phyloP scores from a whole-genome alignment of 306 rosid genomes.

The Erythrophleum fordii region DNA sequence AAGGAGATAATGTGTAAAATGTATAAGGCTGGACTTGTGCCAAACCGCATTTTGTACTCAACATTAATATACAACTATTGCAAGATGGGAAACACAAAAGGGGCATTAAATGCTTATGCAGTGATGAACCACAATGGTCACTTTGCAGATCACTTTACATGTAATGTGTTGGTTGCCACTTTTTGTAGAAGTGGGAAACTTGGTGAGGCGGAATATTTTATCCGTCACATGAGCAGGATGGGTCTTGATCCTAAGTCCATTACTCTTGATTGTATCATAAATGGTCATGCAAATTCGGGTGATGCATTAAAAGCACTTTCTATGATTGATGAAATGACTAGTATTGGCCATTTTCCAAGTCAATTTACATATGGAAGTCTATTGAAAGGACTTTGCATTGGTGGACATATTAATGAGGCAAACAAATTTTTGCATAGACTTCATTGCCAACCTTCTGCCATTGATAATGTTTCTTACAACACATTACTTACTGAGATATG shows the following conservation, averaged over 20 bases:
- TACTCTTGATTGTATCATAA: slow-evolving; percentile 67
- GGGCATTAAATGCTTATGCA: slow-evolving; percentile 62
- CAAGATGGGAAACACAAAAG: slow-evolving; percentile 61
- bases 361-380: slow-evolving; percentile 67
- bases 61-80: slow-evolving; percentile 71
- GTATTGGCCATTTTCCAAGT: slow-evolving; percentile 63
- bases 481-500: slow-evolving; percentile 58
- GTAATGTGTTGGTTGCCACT: slow-evolving; percentile 59
- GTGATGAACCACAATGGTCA: slow-evolving; percentile 62
- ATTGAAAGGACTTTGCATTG: slow-evolving; percentile 67
- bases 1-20: slow-evolving; percentile 73
- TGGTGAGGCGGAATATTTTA: slow-evolving; percentile 65
- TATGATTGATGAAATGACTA: slow-evolving; percentile 65
- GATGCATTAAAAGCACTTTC: slow-evolving; percentile 61
- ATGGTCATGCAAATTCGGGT: slow-evolving; percentile 64
- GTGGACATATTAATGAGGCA: slow-evolving; percentile 69
- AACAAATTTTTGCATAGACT: slow-evolving; percentile 50
- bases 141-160: slow-evolving; percentile 57
- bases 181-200: slow-evolving; percentile 64
- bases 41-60: slow-evolving; percentile 62
- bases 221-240: slow-evolving; percentile 71
- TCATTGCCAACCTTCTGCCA: slow-evolving; percentile 51
- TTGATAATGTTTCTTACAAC: slow-evolving; percentile 67
- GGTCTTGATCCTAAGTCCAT: slow-evolving; percentile 58
- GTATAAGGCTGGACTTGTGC: slow-evolving; percentile 59